phyloP scores from a whole-genome alignment of 352 stramenopile genomes.

The Phytopythium delawarense region DNA sequence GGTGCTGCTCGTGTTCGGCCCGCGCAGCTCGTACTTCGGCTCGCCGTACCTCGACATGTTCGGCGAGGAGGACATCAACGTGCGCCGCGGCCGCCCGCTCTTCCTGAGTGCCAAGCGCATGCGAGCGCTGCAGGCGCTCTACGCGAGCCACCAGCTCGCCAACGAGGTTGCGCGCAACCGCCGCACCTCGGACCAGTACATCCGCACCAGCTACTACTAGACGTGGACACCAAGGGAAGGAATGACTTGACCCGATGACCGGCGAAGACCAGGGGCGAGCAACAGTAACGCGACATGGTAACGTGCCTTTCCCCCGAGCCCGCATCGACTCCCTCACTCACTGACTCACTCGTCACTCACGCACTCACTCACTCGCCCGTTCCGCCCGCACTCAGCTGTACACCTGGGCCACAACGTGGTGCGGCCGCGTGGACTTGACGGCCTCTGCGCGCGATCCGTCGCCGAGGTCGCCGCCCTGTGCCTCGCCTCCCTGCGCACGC shows the following conservation, averaged over 20 bases:
- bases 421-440: slow-evolving; percentile 45
- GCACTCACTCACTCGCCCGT: neutral
- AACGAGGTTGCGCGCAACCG: slow-evolving; percentile 81
- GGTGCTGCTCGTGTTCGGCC: slow-evolving; percentile 69
- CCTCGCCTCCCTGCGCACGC: slow-evolving; percentile 3
- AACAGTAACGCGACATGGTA: slow-evolving; percentile 2
- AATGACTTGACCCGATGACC: neutral
- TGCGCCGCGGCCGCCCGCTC: slow-evolving; percentile 68
- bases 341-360: neutral
- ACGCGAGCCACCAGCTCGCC: slow-evolving; percentile 74
- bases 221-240: neutral
- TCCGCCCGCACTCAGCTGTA: slow-evolving; percentile 27
- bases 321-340: neutral
- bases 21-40: slow-evolving; percentile 78
- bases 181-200: slow-evolving; percentile 84
- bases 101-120: slow-evolving; percentile 75
- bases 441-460: slow-evolving; percentile 17
- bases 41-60: slow-evolving; percentile 88
- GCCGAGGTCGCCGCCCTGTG: slow-evolving; percentile 5
- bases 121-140: slow-evolving; percentile 61
- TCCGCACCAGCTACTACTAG: slow-evolving; percentile 36
- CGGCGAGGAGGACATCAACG: slow-evolving; percentile 84
- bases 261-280: neutral
- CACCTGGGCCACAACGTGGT: slow-evolving; percentile 59
- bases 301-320: neutral